Percentiles rank a stretch among this genome's conserved stretches.
phyloP scores from a whole-genome alignment of 176 grass and related monocot species.

The Paspalum notatum region DNA sequence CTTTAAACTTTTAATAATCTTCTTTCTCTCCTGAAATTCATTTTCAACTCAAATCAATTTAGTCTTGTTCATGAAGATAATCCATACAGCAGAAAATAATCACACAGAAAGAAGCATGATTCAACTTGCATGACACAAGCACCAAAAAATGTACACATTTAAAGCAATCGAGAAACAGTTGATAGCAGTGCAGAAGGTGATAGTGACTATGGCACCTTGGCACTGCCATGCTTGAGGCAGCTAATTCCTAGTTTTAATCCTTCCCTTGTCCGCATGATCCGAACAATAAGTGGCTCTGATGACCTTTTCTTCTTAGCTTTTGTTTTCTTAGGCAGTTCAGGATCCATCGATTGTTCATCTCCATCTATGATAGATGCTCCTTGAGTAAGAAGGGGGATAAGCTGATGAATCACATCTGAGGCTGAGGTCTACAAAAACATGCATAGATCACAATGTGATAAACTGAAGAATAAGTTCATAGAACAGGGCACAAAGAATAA shows the following conservation, averaged over 20 bases:
- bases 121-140: neutral
- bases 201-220: slow-evolving; percentile 56
- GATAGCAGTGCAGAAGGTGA: neutral
- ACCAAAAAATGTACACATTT: neutral
- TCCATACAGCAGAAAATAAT: neutral
- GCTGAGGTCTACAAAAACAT: slow-evolving; percentile 70
- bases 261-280: slow-evolving; percentile 78
- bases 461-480: neutral
- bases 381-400: slow-evolving; percentile 76
- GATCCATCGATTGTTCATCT: slow-evolving; percentile 46
- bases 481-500: neutral
- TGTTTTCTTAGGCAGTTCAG: slow-evolving; percentile 63
- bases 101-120: neutral
- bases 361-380: slow-evolving; percentile 61
- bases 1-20: slow-evolving; percentile 93
- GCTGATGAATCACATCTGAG: slow-evolving; percentile 72
- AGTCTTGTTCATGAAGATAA: slow-evolving; percentile 4
- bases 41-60: slow-evolving; percentile 6
- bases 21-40: slow-evolving; percentile 89
- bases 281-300: slow-evolving; percentile 76
- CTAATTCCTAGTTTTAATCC: slow-evolving; percentile 76
- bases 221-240: slow-evolving; percentile 80
- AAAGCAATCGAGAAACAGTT: neutral
- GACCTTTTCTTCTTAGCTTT: slow-evolving; percentile 83
- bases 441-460: slow-evolving; percentile 22